Conservation (phyloP, 805 yeast genomes). For the Maudiozyma saulgeensis region DNA sequence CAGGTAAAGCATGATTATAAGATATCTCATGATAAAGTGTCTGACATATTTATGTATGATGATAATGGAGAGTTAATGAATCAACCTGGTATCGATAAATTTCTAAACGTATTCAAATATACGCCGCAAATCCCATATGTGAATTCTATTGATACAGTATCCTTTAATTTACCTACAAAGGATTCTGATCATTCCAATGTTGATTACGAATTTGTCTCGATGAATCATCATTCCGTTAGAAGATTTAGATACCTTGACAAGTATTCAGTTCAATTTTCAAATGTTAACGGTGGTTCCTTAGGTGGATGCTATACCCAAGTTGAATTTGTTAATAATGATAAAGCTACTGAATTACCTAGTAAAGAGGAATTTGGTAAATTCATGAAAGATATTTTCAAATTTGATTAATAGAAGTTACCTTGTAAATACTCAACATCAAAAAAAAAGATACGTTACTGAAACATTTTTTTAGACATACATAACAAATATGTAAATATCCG, state of each 20-base stretch:
- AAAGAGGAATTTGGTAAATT: conserved; percentile 5
- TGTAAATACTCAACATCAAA: not conserved
- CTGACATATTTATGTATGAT: conserved; percentile 1
- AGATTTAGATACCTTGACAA: conserved; percentile 21
- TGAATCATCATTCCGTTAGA: conserved; percentile 18
- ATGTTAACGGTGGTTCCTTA: conserved; percentile 19
- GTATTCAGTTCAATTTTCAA: conserved; percentile 25
- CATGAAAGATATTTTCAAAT: conserved; percentile 6
- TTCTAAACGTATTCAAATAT: conserved; percentile 22
- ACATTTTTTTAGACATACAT: not conserved
- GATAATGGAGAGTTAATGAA: conserved; percentile 4
- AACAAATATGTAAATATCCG: not conserved
- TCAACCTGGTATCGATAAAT: conserved; percentile 38
- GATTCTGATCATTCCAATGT: not conserved
- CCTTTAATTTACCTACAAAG: not conserved
- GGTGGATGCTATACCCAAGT: conserved; percentile 23
- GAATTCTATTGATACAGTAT: not conserved
- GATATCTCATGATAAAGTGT: conserved; percentile 3
- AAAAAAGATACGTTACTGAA: too few species aligned
- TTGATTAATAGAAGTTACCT: not conserved
- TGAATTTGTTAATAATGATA: conserved; percentile 13
- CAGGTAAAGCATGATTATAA: conserved; percentile 19
- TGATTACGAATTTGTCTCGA: conserved; percentile 16
- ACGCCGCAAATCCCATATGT: not conserved
- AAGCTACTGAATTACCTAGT: not conserved